These are phyloP conservation scores for Takakia lepidozioides DNA, from an alignment of 225 moss, liverwort and hornwort species.

Conservation along the genomic window DNA sequence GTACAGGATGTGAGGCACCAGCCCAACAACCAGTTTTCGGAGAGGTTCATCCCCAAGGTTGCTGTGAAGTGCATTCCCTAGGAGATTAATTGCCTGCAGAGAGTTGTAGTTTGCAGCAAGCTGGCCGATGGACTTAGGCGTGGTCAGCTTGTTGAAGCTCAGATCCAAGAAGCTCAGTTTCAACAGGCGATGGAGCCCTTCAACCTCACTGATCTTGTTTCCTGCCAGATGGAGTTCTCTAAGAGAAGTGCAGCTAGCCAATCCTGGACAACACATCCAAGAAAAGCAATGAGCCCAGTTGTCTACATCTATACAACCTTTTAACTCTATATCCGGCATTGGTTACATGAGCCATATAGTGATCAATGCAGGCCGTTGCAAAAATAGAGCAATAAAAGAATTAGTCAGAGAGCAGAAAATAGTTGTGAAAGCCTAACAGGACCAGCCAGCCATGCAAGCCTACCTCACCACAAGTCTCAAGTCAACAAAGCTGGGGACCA, in stretches of 20 bases:
- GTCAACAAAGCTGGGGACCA: no score
- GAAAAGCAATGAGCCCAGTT: no score
- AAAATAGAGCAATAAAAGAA: no score
- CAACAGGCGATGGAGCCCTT: slow-evolving; percentile 77
- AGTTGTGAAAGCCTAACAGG: no score
- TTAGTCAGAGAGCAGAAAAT: no score
- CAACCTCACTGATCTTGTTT: slow-evolving; percentile 93
- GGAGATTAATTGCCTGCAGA: slow-evolving; percentile 71
- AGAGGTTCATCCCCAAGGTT: slow-evolving; percentile 81
- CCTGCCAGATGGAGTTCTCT: slow-evolving; percentile 72
- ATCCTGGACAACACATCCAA: slow-evolving; percentile 40
- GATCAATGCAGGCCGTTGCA: no score
- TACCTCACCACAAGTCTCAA: no score
- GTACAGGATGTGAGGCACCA: slow-evolving; percentile 73
- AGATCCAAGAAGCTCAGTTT: slow-evolving; percentile 75
- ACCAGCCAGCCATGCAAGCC: no score
- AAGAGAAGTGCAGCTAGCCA: slow-evolving; percentile 74
- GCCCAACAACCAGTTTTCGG: slow-evolving; percentile 52
- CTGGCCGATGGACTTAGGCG: slow-evolving; percentile 66
- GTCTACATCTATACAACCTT: no score
- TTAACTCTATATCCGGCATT: no score
- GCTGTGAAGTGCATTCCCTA: slow-evolving; percentile 72
- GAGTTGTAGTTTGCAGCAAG: slow-evolving; percentile 89
- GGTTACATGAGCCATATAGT: no score
- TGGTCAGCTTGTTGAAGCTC: slow-evolving; percentile 73